Evolutionary conservation across 768 basidiomycete genomes (phyloP).

Genomic region (Amanita exitialis): DNA sequence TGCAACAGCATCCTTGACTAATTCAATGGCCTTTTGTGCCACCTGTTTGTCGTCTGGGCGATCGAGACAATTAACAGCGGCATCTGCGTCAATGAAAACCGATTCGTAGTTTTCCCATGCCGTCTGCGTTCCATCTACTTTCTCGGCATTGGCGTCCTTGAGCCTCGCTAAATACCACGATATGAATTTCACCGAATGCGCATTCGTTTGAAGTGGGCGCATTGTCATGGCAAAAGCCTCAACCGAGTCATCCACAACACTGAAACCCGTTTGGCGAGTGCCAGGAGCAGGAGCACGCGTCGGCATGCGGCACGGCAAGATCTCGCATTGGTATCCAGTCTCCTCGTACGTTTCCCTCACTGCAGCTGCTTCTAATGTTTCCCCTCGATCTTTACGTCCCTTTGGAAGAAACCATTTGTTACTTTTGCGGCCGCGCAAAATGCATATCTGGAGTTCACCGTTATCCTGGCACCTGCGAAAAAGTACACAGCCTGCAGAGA

Average conservation of each 20-base stretch:
- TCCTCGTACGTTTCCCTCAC: slow-evolving; percentile 4
- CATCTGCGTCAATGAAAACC: slow-evolving; percentile 17
- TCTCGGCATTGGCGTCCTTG: slow-evolving; percentile 10
- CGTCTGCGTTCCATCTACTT: slow-evolving; percentile 21
- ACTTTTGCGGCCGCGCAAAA: background rate
- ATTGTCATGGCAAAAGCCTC: slow-evolving; percentile 1
- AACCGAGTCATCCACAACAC: background rate
- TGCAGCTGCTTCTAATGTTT: background rate
- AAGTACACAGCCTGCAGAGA: background rate
- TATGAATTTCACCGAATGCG: slow-evolving; percentile 25
- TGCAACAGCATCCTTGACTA: slow-evolving; percentile 12
- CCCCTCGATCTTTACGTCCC: slow-evolving; percentile 2
- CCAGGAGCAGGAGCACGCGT: background rate
- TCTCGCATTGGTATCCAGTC: background rate
- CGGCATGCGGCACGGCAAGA: background rate
- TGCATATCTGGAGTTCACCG: slow-evolving; percentile 4
- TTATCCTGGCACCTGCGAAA: background rate
- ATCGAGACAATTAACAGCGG: slow-evolving; percentile 17
- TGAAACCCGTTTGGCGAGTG: background rate
- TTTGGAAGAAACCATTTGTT: slow-evolving; percentile 1
- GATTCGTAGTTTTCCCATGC: slow-evolving; percentile 21
- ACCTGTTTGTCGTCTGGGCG: slow-evolving; percentile 18
- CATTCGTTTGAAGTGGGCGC: background rate
- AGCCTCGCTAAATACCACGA: slow-evolving; percentile 27
- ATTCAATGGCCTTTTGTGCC: slow-evolving; percentile 16